Base-by-base conservation (phyloP, 768 basidiomycete genomes). In the Phanerochaete carnosa region DNA sequence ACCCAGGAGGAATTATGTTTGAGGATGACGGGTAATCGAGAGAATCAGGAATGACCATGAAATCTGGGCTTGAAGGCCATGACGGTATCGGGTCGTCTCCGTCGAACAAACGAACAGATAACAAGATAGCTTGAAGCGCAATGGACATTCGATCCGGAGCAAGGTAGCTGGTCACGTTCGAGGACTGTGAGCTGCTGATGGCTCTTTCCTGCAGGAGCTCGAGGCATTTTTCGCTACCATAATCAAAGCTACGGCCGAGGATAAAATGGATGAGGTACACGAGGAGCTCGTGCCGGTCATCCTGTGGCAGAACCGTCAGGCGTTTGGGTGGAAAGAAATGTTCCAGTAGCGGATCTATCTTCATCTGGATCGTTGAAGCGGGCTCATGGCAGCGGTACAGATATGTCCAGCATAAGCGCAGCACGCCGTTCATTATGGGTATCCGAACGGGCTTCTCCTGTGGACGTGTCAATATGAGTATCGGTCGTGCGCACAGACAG, bases 381-480 rank as follows among this genome's bases (percentile, higher is more conserved):
- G 90, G 82, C 72, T 98, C 95, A 64, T 89, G 87, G 69, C 94
- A 95, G 16, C 95, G 88, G 69, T 93, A 95, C n/a, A 97, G 79
- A 72, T 97, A 98, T 1, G 94, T 92, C 95, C 95, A 98, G 33
- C 95, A 75, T 45, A 97, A 73, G 9, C 95, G 86, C 63, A 94
- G 70, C 58, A 91, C 83, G 13, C 92, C 91, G 65, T 95, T 95
- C 76, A 95, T 78, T 23, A 92, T 82, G 1, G 84, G 80, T 0
- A 83, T 76, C 13, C 94, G 84, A 58, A 82, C 79, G 0, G 85
- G 78, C 64, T 89, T 90, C 66, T 97, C 95, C 94, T 96, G 59
- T 19, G 37, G 3, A 7, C 2, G 15, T 2, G 28, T 49, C n/a
- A 56, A 53, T 33, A 19, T 43, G 56, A 37, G 25, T 19, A 33